phyloP scores from a whole-genome alignment of 2,329 filamentous ascomycete genomes.

The Zarea fungicola region DNA sequence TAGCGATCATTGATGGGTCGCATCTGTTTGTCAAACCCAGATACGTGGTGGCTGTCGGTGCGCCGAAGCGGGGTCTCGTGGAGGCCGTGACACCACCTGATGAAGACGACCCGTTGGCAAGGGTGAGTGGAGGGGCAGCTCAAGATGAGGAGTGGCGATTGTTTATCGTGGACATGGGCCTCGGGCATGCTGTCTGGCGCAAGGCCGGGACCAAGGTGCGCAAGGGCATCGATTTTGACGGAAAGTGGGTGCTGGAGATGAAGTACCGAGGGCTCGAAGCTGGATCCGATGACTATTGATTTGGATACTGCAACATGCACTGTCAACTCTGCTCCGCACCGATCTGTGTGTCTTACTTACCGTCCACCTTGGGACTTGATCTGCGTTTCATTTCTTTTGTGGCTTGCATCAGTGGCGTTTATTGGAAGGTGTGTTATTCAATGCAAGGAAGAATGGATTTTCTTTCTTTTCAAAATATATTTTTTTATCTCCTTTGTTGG shows the following conservation, averaged over 20 bases:
- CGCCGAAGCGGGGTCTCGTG: slow-evolving; percentile 78
- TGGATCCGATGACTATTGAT: slow-evolving; percentile 21
- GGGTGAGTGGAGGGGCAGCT: slow-evolving; percentile 24
- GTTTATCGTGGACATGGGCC: slow-evolving; percentile 80
- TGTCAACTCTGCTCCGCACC: neutral
- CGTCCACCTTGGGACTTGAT: too few relatives aligned
- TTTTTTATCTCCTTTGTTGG: too few relatives aligned
- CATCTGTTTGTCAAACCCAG: slow-evolving; percentile 76
- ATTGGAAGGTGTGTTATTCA: too few relatives aligned
- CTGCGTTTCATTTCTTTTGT: too few relatives aligned
- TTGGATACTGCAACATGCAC: neutral
- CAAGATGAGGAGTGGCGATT: slow-evolving; percentile 67
- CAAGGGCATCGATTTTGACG: slow-evolving; percentile 82
- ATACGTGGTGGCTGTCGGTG: slow-evolving; percentile 79
- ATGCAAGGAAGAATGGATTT: too few relatives aligned
- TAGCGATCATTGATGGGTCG: slow-evolving; percentile 64
- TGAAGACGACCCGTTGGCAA: slow-evolving; percentile 33
- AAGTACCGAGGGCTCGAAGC: slow-evolving; percentile 37
- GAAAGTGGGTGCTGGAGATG: slow-evolving; percentile 77
- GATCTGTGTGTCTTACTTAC: too few relatives aligned
- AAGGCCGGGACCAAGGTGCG: slow-evolving; percentile 76
- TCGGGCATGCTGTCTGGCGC: slow-evolving; percentile 77
- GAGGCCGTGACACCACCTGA: slow-evolving; percentile 60
- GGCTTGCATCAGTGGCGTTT: too few relatives aligned
- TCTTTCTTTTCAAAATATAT: too few relatives aligned